Evolutionary conservation across 1,284 basidiomycete species (phyloP), one percentile per base, ranked within the genome.

Genomic region (Mycosarcoma maydis): DNA sequence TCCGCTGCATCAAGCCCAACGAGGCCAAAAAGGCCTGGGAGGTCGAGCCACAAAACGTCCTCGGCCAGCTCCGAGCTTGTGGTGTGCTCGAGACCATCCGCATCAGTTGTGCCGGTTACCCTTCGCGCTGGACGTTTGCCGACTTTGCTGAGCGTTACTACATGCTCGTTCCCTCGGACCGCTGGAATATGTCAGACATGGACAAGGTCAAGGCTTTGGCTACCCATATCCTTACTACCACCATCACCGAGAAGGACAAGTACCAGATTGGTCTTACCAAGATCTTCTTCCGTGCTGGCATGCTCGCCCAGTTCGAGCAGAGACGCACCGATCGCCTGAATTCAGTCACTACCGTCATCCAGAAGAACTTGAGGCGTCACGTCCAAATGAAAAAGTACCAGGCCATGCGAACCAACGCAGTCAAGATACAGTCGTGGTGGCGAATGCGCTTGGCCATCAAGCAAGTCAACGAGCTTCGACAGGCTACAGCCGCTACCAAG

Each of bases 101-200:
- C 55, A 99, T 99, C 82, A 95, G 92, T 84, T 98, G 95, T 82
- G 96, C 96, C 36, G 96, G 96, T 32, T 99, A 98, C 83, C 96
- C 96, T 20, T 93, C 92, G n/a, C 87, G 96, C 44, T 98, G 96
- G 96, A 94, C 91, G 1, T 98, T 97, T 76, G 94, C 93, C 77
- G 95, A 98, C 82, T 98, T 99, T 83, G 95, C 93, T n/a, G 94
- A 98, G 81, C 88, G 96, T 51, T 98, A 98, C 83, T 98, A 98
- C 83, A 94, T 98, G 90, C 89, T 98, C 39, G 89, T 96, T 3
- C 86, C 89, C 39, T 96, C 94, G 9, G 86, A 88, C 17, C 87
- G 90, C 68, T 98, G 95, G 94, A 83, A 84, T 52, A 78, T 79
- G 76, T 72, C 76, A 11, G 60, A 71, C 19, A 75, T 82, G 19